These are phyloP conservation scores for Talinum fruticosum DNA, from an alignment of 148 eudicot species.

Conservation along the genomic window DNA sequence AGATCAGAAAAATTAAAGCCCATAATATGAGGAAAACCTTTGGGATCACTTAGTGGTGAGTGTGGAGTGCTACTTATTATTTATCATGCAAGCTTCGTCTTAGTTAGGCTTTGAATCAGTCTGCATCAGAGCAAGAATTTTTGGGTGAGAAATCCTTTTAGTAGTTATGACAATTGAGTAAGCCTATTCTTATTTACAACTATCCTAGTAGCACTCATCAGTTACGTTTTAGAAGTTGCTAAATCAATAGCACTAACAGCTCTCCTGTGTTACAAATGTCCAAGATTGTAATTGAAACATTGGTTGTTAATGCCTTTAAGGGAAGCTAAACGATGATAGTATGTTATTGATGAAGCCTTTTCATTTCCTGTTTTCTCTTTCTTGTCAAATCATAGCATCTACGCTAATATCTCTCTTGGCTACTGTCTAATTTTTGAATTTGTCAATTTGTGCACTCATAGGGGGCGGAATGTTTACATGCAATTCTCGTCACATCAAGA, in stretches of 20 bases:
- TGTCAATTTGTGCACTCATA: conserved; percentile 5
- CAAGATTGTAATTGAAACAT: neutral
- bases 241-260: neutral
- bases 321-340: neutral
- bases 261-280: no score
- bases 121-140: neutral
- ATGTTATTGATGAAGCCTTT: neutral
- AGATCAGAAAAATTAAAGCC: neutral
- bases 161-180: neutral
- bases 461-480: conserved; percentile 43
- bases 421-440: conserved; percentile 9
- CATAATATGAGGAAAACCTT: neutral
- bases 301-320: neutral
- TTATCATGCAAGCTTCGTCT: neutral
- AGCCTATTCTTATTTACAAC: neutral
- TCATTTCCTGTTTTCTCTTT: neutral
- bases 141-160: neutral
- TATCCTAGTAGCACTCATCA: neutral
- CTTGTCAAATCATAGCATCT: neutral
- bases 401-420: neutral
- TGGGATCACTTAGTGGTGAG: neutral
- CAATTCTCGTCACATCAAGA: conserved; percentile 46
- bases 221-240: neutral
- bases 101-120: neutral
- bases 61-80: neutral